Evolutionary conservation across 495 filamentous ascomycete genomes (phyloP), one percentile per base, ranked within the genome.

Genomic region (Lichina pygmaea): DNA sequence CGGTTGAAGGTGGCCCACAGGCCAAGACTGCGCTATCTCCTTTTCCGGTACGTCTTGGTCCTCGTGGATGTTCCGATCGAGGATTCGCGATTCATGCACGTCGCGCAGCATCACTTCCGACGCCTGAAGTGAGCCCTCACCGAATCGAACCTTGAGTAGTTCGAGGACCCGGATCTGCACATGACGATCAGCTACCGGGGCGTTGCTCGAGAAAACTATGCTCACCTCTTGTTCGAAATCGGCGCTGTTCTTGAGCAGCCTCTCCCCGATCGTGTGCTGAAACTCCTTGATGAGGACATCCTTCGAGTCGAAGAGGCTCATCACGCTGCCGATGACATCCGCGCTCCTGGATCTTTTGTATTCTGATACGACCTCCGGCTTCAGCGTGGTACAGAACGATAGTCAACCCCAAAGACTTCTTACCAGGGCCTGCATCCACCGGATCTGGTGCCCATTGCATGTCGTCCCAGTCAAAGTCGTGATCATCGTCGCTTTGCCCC

Each of bases 71-170:
- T 64, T 57, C 30, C 60, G 53, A 53, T 92, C 75, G 42, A 89
- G 68, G 41, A 73, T 68, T 41, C 70, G 66, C 10, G 85, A 93
- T 53, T 93, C 85, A 42, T 76, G 68, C n/a, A 95, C 77, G 60
- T 99, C 89, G 42, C 75, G 77, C 31, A 95, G 69, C 89, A 99
- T 99, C 48, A 99, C 89, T 53, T 95, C 84, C 60, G 82, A 93
- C 40, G 77, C 76, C 55, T 95, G 89, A 40, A 94, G 63, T 8
- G 77, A 70, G 5, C 72, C 67, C 51, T 93, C 84, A 12, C 86
- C 91, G 44, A 94, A 86, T 6, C 86, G 77, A 7, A 78, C 60
- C 59, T 93, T 95, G 41, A 97, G 68, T 7, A 95, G 66, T 44
- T 92, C 78, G 6, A 95, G 70, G 6, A 93, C 84, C 6, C 71